Conservation (phyloP, 495 filamentous ascomycete genomes). For the Parathielavia hyrcaniae region DNA sequence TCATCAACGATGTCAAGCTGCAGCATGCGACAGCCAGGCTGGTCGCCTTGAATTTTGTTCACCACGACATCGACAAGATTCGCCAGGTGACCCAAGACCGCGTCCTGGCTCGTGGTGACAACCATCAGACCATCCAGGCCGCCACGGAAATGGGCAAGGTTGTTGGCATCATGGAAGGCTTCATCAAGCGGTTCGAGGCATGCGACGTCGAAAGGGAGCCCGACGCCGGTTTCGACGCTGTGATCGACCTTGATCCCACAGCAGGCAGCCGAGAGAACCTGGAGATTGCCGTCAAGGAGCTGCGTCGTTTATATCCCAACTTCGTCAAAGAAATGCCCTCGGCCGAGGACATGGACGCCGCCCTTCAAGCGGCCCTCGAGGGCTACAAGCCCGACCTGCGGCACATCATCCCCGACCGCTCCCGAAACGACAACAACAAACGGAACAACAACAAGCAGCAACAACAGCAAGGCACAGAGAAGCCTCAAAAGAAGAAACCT, state of each 20-base stretch:
- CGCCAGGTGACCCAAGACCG: conserved; percentile 68
- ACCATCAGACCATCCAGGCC: conserved; percentile 95
- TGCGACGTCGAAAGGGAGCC: conserved; percentile 56
- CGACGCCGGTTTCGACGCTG: conserved; percentile 68
- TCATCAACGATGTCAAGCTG: conserved; percentile 68
- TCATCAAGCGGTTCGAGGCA: conserved; percentile 77
- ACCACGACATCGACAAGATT: conserved; percentile 65
- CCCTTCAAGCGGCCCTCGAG: conserved; percentile 67
- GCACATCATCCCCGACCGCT: conserved; percentile 57
- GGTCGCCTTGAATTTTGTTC: conserved; percentile 89
- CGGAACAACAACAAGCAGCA: conserved; percentile 40
- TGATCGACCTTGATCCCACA: conserved; percentile 79
- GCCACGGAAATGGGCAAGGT: conserved; percentile 60
- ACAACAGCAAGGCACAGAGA: conserved; percentile 29
- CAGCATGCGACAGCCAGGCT: conserved; percentile 57
- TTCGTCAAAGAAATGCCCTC: conserved; percentile 67
- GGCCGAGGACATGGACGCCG: conserved; percentile 68
- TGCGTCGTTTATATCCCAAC: conserved; percentile 67
- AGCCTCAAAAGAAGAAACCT: conserved; percentile 42
- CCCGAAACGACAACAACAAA: conserved; percentile 30
- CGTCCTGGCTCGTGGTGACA: conserved; percentile 81
- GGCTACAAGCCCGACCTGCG: conserved; percentile 73
- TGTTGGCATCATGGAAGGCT: conserved; percentile 90
- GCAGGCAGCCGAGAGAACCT: conserved; percentile 77
- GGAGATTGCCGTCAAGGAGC: conserved; percentile 63